Conservation (phyloP, 2,329 filamentous ascomycete genomes). For the Dactylella cylindrospora region DNA sequence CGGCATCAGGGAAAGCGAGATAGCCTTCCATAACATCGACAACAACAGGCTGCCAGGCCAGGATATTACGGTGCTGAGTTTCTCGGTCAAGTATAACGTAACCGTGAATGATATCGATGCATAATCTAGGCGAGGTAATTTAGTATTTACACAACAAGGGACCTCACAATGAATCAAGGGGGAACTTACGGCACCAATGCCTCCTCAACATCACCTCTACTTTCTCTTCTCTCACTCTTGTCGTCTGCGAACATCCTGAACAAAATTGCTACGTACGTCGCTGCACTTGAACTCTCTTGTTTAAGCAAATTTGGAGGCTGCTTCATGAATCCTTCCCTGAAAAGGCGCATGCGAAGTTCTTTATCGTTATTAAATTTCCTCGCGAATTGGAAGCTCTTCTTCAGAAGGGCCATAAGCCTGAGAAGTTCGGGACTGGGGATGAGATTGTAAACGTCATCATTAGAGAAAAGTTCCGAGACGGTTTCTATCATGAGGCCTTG, state of each 20-base stretch:
- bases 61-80: constrained; percentile 92
- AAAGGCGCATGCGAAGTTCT: constrained; percentile 87
- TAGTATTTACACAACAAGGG: not conserved
- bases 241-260: constrained; percentile 97
- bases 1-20: constrained; percentile 74
- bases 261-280: constrained; percentile 92
- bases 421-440: constrained; percentile 89
- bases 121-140: constrained; percentile 60
- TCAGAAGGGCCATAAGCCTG: constrained; percentile 87
- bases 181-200: constrained; percentile 74
- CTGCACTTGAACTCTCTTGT: constrained; percentile 88
- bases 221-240: constrained; percentile 75
- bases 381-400: constrained; percentile 94
- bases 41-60: constrained; percentile 95
- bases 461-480: constrained; percentile 96
- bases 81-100: constrained; percentile 90
- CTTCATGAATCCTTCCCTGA: constrained; percentile 99
- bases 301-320: constrained; percentile 96
- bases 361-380: constrained; percentile 98
- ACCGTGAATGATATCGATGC: constrained; percentile 85
- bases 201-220: constrained; percentile 78
- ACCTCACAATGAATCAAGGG: not conserved
- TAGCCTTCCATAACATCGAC: constrained; percentile 96
- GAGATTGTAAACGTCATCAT: constrained; percentile 88
- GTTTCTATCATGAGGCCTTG: constrained; percentile 99